A percentile compares a stretch with the other conserved stretches of the same genome.
Evolutionary conservation across 352 stramenopile genomes (phyloP).

Genomic region (Pythium diclinum): DNA sequence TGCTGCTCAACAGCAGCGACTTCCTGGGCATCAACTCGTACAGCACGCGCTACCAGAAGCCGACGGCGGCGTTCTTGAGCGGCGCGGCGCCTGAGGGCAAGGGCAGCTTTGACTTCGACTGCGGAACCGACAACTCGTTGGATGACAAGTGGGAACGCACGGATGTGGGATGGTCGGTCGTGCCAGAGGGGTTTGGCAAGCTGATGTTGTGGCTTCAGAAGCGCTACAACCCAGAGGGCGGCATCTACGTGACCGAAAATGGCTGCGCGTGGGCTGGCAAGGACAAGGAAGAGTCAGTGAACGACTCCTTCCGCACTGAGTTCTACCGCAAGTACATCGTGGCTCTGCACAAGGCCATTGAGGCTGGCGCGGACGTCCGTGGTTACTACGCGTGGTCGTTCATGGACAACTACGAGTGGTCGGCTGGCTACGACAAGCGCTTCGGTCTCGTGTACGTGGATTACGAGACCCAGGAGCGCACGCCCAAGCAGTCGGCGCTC

Average conservation of each 20-base stretch:
- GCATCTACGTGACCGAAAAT: constrained; percentile 92
- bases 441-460: constrained; percentile 56
- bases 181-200: constrained; percentile 80
- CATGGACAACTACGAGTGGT: constrained; percentile 96
- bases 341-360: constrained; percentile 52
- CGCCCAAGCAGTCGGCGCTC: constrained; percentile 46
- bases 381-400: constrained; percentile 92
- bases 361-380: constrained; percentile 49
- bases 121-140: constrained; percentile 36
- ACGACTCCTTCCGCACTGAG: constrained; percentile 70
- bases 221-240: constrained; percentile 65
- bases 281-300: constrained; percentile 62
- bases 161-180: constrained; percentile 75
- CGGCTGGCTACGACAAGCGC: constrained; percentile 49
- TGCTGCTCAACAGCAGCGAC: not conserved
- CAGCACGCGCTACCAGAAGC: not conserved
- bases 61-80: not conserved
- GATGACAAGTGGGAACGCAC: constrained; percentile 64
- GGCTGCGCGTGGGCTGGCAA: constrained; percentile 64
- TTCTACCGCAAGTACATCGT: constrained; percentile 85
- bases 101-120: constrained; percentile 38
- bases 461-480: constrained; percentile 50
- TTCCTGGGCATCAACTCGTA: not conserved
- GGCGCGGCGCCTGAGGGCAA: constrained; percentile 26
- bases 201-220: constrained; percentile 87